A percentile compares a stretch with the other conserved stretches of the same genome.
phyloP scores from a whole-genome alignment of 2,329 filamentous ascomycete species.

The Dothideomycetes sp. region DNA sequence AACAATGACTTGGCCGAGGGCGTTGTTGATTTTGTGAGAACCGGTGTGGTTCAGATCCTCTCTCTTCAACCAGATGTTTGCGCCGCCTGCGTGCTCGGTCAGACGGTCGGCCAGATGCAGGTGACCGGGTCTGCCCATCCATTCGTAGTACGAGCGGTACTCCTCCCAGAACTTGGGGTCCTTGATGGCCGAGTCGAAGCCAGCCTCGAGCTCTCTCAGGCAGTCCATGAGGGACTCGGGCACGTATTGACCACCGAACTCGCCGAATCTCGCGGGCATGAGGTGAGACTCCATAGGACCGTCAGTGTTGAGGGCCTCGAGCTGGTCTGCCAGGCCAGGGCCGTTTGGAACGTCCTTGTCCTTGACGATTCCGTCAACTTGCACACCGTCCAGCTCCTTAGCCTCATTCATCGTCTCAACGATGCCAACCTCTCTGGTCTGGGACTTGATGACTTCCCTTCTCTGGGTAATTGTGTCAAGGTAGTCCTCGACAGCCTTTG shows the following conservation, averaged over 20 bases:
- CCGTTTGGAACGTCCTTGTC: conserved; percentile 44
- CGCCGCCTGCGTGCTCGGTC: conserved; percentile 79
- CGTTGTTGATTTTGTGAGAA: conserved; percentile 99
- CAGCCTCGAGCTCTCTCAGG: conserved; percentile 75
- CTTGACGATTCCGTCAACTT: conserved; percentile 58
- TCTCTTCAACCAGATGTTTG: conserved; percentile 95
- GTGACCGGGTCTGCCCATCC: conserved; percentile 90
- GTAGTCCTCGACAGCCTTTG: conserved; percentile 73
- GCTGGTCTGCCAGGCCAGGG: conserved; percentile 66
- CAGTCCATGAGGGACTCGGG: conserved; percentile 98
- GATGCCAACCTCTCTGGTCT: conserved; percentile 57
- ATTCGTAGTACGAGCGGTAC: conserved; percentile 89
- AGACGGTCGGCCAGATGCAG: conserved; percentile 81
- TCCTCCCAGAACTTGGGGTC: conserved; percentile 95
- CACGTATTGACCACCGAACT: conserved; percentile 95
- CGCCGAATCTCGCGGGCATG: conserved; percentile 78
- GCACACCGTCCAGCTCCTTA: conserved; percentile 50
- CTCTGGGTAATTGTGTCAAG: conserved; percentile 57
- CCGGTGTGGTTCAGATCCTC: conserved; percentile 97
- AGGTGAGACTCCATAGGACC: conserved; percentile 35
- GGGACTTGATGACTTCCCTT: conserved; percentile 29
- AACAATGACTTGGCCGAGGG: conserved; percentile 81
- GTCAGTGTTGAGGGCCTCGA: conserved; percentile 66
- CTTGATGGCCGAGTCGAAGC: conserved; percentile 77
- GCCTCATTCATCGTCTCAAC: conserved; percentile 55